Conservation (phyloP, 306 rosid genomes). For the Spatholobus suberectus region DNA sequence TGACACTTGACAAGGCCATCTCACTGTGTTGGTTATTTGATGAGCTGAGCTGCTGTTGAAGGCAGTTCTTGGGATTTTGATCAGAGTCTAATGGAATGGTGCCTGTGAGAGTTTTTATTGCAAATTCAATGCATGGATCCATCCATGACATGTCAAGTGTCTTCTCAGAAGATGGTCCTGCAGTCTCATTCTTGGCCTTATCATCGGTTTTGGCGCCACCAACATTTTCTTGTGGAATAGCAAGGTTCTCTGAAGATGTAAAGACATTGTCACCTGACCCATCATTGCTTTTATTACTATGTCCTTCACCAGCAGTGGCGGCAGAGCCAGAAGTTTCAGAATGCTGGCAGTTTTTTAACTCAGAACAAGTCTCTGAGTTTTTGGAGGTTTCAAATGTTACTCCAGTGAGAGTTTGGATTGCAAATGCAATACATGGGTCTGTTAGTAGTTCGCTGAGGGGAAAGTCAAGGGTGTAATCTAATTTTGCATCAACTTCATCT, state of each 20-base stretch:
- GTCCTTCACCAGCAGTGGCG: constrained; percentile 38
- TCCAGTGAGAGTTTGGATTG: constrained; percentile 82
- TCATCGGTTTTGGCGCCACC: constrained; percentile 31
- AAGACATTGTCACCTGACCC: constrained; percentile 18
- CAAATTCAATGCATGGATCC: constrained; percentile 89
- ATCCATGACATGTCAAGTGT: constrained; percentile 57
- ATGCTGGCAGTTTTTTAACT: constrained; percentile 31
- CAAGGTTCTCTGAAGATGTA: constrained; percentile 33
- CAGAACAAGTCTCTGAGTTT: constrained; percentile 39
- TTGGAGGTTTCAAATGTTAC: constrained; percentile 49
- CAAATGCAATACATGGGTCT: constrained; percentile 96
- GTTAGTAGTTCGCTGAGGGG: constrained; percentile 67
- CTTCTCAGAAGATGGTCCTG: constrained; percentile 47
- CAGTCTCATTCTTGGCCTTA: constrained; percentile 29
- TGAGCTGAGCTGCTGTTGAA: constrained; percentile 58
- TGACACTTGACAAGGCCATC: constrained; percentile 41
- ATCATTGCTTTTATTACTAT: constrained; percentile 27
- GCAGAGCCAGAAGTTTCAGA: constrained; percentile 32
- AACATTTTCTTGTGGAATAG: constrained; percentile 28
- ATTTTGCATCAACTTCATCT: constrained; percentile 42
- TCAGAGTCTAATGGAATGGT: constrained; percentile 60
- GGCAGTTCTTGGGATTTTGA: constrained; percentile 53
- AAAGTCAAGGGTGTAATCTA: constrained; percentile 47
- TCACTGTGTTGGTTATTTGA: constrained; percentile 45
- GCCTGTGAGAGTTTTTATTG: constrained; percentile 73